Evolutionary conservation across 1,139 yeast genomes (phyloP), one percentile per base, ranked within the genome.

Genomic region (Meyerozyma elateridarum): DNA sequence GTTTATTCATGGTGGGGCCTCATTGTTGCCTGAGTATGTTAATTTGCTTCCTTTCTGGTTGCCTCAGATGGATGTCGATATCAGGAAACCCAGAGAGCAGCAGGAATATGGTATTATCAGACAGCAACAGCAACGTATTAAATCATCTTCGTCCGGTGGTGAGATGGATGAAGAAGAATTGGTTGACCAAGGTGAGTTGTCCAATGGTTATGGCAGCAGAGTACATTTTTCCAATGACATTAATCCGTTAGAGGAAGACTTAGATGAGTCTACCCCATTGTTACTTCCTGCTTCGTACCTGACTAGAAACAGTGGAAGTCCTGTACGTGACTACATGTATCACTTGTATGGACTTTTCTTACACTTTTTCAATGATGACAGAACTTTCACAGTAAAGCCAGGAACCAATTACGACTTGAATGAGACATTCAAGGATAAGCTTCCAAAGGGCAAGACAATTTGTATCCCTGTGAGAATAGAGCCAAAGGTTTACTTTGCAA

Each of bases 1-100:
- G 59, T 91, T 91, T 51, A 89, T 91, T 46, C 98, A 91, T 51
- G 98, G 98, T 47, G 81, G 88, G 38, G 95, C 98, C 8, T 72
- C 91, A 17, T 67, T 91, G 48, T 63, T 91, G 45, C 91, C 95
- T 8, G 93, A 87, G 27, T 75, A 70, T 56, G 88, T 87, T 28
- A 73, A 79, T 35, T 72, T 87, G 44, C 80, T 91, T 49, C 98
- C 98, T 33, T 91, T 85, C 62, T 91, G 98, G 98, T 70, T 81
- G 45, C 96, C 97, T n/a, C 98, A 91, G 62, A 91, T 91, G 98
- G 85, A 78, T 45, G 82, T 82, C 32, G 98, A 91, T 54, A 91
- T 91, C 45, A 79, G 95, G 55, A 91, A 91, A 57, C 96, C 96
- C 20, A 77, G 80, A 41, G 62, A 75, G 24, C 76, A 76, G 49